Evolutionary conservation across 2,329 filamentous ascomycete genomes (phyloP), one percentile per base, ranked within the genome.

Genomic region (Diaporthe sp.): DNA sequence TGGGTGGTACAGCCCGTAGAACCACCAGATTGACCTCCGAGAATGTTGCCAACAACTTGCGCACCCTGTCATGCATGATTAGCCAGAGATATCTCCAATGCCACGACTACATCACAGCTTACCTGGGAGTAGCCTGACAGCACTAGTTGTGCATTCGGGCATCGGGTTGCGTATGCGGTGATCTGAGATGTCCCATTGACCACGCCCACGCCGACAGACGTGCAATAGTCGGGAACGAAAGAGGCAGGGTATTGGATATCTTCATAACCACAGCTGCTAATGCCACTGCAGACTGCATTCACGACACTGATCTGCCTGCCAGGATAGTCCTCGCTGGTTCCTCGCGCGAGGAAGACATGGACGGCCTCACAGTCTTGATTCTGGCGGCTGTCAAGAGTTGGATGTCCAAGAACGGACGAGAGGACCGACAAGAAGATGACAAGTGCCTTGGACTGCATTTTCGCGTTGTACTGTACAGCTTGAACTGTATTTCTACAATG

Each of bases 1-100:
- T 76, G 65, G 22, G 70, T 58, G 8, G 75, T 76, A 44, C 65
- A 76, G 49, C 75, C 75, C 3, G 71, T 71, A 19, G 72, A 71
- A 6, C 75, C 75, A 28, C 72, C 75, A 49, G 62, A 31, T 31
- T 77, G 68, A 25, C 76, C 76, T 13, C 76, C 76, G 28, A 76
- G 67, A 37, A 76, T 76, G 53, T 76, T 75, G 28, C 73, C 73
- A 17, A 72, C 72, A 51, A 75, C 67, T 70, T 75, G 72, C 3
- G 72, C 73, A 46, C 75, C 75, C 73, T 76, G 19, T 31, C 17
- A 46, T 10, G 25, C 8, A 13, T 19, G 12, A 37, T 65, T n/a
- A 42, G 62, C 34, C 19, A 49, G 19, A 5, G 44, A 46, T 8
- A 19, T 25, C 8, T 57, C 10, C 28, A 3, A 15, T 9, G 8